Evolutionary conservation across 371 early-diverging fungal species (phyloP).

Genomic region (Rhizopus stolonifer): DNA sequence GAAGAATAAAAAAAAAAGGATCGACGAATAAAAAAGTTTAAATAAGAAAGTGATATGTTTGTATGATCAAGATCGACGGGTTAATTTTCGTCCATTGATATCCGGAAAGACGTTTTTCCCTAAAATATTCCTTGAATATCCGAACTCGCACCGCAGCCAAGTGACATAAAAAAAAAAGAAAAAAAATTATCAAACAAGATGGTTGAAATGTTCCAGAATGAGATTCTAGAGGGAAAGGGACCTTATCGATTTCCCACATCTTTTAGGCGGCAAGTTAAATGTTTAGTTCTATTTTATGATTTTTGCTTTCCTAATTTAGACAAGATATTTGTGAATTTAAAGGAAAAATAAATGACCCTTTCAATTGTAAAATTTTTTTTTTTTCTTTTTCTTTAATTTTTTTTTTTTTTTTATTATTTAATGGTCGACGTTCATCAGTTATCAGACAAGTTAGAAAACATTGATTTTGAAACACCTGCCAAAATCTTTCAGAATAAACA

Average conservation of each 20-base stretch:
- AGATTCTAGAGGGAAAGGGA: too few species aligned
- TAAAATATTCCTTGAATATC: slow-evolving; percentile 2
- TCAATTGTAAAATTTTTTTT: background rate
- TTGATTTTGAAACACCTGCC: slow-evolving; percentile 38
- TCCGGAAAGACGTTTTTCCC: background rate
- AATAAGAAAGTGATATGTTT: too few species aligned
- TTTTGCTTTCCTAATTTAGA: too few species aligned
- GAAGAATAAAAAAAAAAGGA: too few species aligned
- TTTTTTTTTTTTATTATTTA: background rate
- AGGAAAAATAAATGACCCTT: background rate
- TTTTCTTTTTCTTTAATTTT: background rate
- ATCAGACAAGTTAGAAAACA: slow-evolving; percentile 23
- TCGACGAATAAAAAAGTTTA: too few species aligned
- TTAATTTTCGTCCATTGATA: background rate
- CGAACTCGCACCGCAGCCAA: slow-evolving; percentile 2
- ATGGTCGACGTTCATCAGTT: slow-evolving; percentile 6
- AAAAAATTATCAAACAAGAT: too few species aligned
- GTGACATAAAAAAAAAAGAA: too few species aligned
- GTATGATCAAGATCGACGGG: too few species aligned
- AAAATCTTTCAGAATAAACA: slow-evolving; percentile 35
- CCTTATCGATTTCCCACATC: too few species aligned
- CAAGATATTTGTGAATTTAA: background rate
- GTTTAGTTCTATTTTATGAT: too few species aligned
- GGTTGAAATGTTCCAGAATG: too few species aligned
- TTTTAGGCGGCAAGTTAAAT: too few species aligned